Evolutionary conservation across 768 basidiomycete species (phyloP), one percentile per base, ranked within the genome.

Genomic region (Hygrophoropsis aurantiaca): DNA sequence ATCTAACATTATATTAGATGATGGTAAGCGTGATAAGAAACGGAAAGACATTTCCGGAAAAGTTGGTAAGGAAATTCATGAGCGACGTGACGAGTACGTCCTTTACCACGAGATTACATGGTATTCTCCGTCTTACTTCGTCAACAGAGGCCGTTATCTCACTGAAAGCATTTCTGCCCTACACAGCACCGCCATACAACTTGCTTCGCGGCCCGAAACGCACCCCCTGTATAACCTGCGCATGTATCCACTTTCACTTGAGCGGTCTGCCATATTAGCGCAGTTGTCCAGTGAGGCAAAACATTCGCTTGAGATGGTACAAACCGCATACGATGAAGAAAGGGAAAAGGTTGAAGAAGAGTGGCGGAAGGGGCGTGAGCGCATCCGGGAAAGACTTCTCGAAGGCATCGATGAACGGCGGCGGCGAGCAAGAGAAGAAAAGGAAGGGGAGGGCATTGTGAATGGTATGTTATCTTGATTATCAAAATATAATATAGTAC

Each of bases 361-460:
- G 59, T 91, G 84, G 83, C 77, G 74, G 53, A 77, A 79, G 36
- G 90, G 90, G 3, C 73, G 84, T 38, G 87, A 87, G 35, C 72
- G 84, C 23, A 84, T 92, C 15, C 73, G 87, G 7, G 88, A 91
- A 57, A 74, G 90, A 13, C 71, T 93, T 24, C 64, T 91, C 13
- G 90, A 92, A 57, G 88, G 90, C 23, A 86, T 93, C 53, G 90
- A 91, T 62, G 90, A 93, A 59, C 75, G 90, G 24, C 67, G 90
- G 46, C 73, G 82, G 54, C 70, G 86, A 49, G 90, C 90, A 23
- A 72, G 90, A 43, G 90, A 93, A 52, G 90, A 93, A 70, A 92
- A 91, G 60, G 90, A 92, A 50, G 87, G 89, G 51, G 90, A 93
- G 56, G 89, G 87, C n/a, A 83, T 81, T 13, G 74, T 80, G 34